These are phyloP conservation scores for Aspergillus kassunensis DNA, from an alignment of 495 filamentous ascomycete species.

Conservation along the genomic window DNA sequence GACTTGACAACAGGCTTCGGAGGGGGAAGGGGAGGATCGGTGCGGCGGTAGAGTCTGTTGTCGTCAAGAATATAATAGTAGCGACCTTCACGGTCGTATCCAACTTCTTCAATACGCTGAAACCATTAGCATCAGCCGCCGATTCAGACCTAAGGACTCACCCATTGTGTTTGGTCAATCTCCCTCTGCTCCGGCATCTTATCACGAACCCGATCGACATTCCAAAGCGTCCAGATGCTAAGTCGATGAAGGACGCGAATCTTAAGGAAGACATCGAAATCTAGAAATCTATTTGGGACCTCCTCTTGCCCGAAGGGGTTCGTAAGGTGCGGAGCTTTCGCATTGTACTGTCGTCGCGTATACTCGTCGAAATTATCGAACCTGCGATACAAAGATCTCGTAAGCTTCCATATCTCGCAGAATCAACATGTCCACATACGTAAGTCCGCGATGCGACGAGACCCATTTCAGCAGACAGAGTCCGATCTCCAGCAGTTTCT, in stretches of 20 bases:
- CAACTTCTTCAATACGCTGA: slow-evolving; percentile 89
- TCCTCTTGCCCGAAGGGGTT: slow-evolving; percentile 89
- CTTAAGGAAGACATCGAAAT: slow-evolving; percentile 83
- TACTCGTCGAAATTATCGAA: slow-evolving; percentile 92
- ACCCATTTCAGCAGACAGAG: slow-evolving; percentile 86
- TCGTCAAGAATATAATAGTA: slow-evolving; percentile 91
- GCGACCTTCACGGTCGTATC: slow-evolving; percentile 80
- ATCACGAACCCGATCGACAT: slow-evolving; percentile 79
- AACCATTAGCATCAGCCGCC: slow-evolving; percentile 1
- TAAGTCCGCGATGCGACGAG: slow-evolving; percentile 87
- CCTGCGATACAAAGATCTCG: slow-evolving; percentile 38
- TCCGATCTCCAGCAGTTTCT: slow-evolving; percentile 74
- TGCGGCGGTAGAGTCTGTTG: slow-evolving; percentile 83
- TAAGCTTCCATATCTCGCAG: neutral
- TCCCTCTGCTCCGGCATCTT: slow-evolving; percentile 81
- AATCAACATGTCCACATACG: slow-evolving; percentile 50
- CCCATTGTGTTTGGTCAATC: slow-evolving; percentile 78
- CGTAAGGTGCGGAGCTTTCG: slow-evolving; percentile 65
- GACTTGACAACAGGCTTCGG: slow-evolving; percentile 54
- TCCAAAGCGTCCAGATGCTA: slow-evolving; percentile 84
- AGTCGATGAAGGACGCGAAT: slow-evolving; percentile 87
- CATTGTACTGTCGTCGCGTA: slow-evolving; percentile 81
- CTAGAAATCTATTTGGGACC: slow-evolving; percentile 62
- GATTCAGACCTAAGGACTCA: slow-evolving; percentile 45
- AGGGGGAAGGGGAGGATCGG: slow-evolving; percentile 60